These are phyloP conservation scores for Closterium sp. DNA, from an alignment of 139 green algal genomes.

Conservation along the genomic window DNA sequence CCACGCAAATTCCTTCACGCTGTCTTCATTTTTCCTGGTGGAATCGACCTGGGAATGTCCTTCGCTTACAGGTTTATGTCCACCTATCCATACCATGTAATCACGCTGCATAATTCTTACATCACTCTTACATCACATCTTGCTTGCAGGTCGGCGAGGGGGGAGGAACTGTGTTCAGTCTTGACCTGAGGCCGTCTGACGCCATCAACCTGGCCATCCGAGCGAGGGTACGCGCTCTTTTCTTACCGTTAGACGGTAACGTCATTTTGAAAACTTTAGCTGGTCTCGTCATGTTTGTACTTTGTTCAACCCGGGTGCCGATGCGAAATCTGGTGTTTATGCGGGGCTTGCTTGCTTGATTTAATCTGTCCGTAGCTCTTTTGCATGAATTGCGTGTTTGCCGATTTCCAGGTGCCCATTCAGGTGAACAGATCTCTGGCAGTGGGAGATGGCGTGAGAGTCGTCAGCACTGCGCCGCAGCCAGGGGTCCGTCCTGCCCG, in stretches of 20 bases:
- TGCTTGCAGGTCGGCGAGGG: background rate
- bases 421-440: constrained; percentile 41
- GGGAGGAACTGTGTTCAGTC: background rate
- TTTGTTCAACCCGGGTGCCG: too few relatives aligned
- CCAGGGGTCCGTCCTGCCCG: background rate
- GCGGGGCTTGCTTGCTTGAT: background rate
- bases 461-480: background rate
- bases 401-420: constrained; percentile 23
- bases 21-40: too few relatives aligned
- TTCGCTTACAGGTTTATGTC: background rate
- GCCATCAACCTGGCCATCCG: constrained; percentile 44
- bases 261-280: too few relatives aligned
- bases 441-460: constrained; percentile 29
- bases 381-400: too few relatives aligned
- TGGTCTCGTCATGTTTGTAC: too few relatives aligned
- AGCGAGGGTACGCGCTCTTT: constrained; percentile 27
- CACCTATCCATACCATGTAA: background rate
- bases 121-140: too few relatives aligned
- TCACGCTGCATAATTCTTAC: too few relatives aligned
- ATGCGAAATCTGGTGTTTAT: too few relatives aligned
- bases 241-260: too few relatives aligned
- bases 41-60: background rate
- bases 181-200: constrained; percentile 33
- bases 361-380: background rate
- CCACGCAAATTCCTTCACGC: background rate